These are phyloP conservation scores for Lichtheimia corymbifera DNA, from an alignment of 371 early-diverging fungal species.

Conservation along the genomic window DNA sequence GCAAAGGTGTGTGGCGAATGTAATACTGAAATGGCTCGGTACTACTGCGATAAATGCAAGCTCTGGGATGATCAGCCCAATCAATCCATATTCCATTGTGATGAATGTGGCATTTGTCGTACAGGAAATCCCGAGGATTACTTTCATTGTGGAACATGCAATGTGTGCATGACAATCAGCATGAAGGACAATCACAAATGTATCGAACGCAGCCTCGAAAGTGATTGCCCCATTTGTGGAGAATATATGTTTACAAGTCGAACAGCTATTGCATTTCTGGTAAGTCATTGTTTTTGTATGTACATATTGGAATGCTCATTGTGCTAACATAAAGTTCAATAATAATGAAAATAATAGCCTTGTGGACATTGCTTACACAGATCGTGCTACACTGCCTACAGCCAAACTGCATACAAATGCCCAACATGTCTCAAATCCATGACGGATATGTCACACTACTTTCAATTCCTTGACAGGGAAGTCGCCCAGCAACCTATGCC, in stretches of 20 bases:
- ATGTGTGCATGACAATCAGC: slow-evolving; percentile 84
- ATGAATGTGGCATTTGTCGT: slow-evolving; percentile 91
- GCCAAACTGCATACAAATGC: slow-evolving; percentile 90
- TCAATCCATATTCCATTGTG: slow-evolving; percentile 89
- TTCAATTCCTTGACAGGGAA: slow-evolving; percentile 79
- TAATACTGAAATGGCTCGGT: slow-evolving; percentile 62
- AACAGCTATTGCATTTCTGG: slow-evolving; percentile 83
- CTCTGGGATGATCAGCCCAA: slow-evolving; percentile 86
- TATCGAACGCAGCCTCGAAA: slow-evolving; percentile 88
- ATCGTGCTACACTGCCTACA: slow-evolving; percentile 82
- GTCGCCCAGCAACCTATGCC: slow-evolving; percentile 88
- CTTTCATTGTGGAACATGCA: slow-evolving; percentile 94
- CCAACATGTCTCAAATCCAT: slow-evolving; percentile 94
- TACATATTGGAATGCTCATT: too few species aligned
- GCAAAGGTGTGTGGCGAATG: slow-evolving; percentile 77
- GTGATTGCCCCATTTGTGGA: slow-evolving; percentile 97
- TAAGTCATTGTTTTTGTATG: slow-evolving; percentile 15
- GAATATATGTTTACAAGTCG: slow-evolving; percentile 92
- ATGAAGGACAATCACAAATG: slow-evolving; percentile 85
- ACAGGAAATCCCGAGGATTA: slow-evolving; percentile 77
- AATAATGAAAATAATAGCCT: slow-evolving; percentile 46
- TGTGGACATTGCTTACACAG: slow-evolving; percentile 97
- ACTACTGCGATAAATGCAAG: slow-evolving; percentile 93
- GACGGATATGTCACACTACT: slow-evolving; percentile 83
- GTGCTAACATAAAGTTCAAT: background rate